Percentiles rank a stretch among this genome's conserved stretches.
Conservation (phyloP, 2,329 filamentous ascomycete genomes). For the Cercospora zeina region DNA sequence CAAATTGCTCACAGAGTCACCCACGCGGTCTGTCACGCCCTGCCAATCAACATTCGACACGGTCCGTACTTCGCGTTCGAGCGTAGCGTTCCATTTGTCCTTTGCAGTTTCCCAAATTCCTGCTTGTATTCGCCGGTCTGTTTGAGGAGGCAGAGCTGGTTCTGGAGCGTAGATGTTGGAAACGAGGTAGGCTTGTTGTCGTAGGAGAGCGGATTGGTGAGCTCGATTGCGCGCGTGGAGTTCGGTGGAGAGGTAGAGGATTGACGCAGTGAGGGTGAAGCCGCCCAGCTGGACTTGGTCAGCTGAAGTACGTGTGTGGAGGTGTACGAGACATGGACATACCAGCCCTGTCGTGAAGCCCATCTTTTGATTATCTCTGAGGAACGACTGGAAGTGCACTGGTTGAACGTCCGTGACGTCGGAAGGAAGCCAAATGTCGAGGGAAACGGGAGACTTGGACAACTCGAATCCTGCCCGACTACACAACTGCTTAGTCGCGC, state of each 20-base stretch:
- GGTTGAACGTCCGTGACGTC: conserved; percentile 10
- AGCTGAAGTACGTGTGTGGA: neutral
- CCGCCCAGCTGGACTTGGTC: conserved; percentile 47
- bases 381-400: conserved; percentile 7
- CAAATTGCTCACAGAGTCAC: conserved; percentile 44
- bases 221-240: conserved; percentile 51
- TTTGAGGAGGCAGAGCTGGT: conserved; percentile 43
- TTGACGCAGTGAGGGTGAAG: conserved; percentile 52
- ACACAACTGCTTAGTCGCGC: too few relatives aligned
- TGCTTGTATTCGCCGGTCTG: conserved; percentile 43
- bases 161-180: conserved; percentile 48
- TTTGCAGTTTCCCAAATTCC: conserved; percentile 51
- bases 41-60: conserved; percentile 51
- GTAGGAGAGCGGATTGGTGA: conserved; percentile 49
- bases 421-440: neutral
- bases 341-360: conserved; percentile 56
- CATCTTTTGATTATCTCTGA: conserved; percentile 30
- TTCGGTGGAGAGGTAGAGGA: conserved; percentile 43
- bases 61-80: conserved; percentile 48
- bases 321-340: conserved; percentile 27
- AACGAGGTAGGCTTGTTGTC: conserved; percentile 49
- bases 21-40: conserved; percentile 43
- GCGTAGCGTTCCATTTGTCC: conserved; percentile 52
- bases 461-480: too few relatives aligned
- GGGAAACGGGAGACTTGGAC: too few relatives aligned